phyloP scores from a whole-genome alignment of 352 stramenopile genomes.

The Plasmopara halstedii region DNA sequence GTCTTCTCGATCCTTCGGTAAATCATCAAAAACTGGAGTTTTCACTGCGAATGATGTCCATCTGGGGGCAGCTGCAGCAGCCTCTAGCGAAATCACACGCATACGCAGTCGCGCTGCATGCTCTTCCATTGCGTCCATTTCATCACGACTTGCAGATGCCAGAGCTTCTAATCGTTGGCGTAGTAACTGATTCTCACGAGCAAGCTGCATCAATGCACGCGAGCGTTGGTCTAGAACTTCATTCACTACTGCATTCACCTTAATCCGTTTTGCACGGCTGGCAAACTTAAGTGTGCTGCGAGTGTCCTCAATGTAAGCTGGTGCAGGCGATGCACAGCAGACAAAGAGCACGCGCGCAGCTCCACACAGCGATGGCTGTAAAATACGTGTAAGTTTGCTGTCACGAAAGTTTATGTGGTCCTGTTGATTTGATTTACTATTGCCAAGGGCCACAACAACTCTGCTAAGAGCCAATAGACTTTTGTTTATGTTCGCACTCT shows the following conservation, averaged over 20 bases:
- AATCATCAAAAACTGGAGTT: constrained; percentile 8
- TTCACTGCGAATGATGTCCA: constrained; percentile 19
- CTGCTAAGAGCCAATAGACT: constrained; percentile 75
- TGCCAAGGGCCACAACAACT: constrained; percentile 85
- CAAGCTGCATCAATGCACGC: constrained; percentile 26
- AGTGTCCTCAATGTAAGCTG: constrained; percentile 77
- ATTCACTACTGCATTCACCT: constrained; percentile 38
- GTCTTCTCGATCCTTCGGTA: constrained; percentile 9
- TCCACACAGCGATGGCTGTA: constrained; percentile 83
- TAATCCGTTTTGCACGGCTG: constrained; percentile 80
- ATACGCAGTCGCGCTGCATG: constrained; percentile 22
- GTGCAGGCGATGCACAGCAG: constrained; percentile 72
- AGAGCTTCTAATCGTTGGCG: constrained; percentile 30
- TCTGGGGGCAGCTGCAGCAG: constrained; percentile 18
- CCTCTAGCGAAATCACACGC: constrained; percentile 30
- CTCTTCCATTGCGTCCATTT: constrained; percentile 33
- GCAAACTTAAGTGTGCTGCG: constrained; percentile 90
- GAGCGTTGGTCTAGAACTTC: constrained; percentile 33
- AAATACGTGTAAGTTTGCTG: constrained; percentile 89
- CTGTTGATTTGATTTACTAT: constrained; percentile 44
- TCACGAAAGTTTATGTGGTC: constrained; percentile 90
- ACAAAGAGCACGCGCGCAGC: constrained; percentile 82
- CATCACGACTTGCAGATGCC: constrained; percentile 23
- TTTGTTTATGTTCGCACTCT: constrained; percentile 55
- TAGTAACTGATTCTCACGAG: constrained; percentile 38